Conservation (phyloP, 2,329 filamentous ascomycete species). For the Hymenoscyphus repandus region DNA sequence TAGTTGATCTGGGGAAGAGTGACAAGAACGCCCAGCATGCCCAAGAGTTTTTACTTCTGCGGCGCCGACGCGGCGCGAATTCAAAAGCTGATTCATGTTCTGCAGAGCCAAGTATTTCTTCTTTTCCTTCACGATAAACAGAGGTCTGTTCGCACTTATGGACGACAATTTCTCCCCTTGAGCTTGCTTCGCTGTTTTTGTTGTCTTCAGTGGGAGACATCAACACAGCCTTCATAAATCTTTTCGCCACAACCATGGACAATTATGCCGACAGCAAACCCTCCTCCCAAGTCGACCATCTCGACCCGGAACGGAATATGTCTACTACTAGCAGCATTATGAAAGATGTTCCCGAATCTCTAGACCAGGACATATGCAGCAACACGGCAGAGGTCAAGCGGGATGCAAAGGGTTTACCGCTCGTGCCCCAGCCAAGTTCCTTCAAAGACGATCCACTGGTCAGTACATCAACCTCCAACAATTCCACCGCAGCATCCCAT, state of each 20-base stretch:
- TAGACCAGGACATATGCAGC: neutral
- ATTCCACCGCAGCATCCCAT: neutral
- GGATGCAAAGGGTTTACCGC: constrained; percentile 15
- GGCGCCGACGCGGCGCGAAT: too few species aligned
- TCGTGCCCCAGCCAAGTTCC: constrained; percentile 28
- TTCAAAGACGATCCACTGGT: constrained; percentile 31
- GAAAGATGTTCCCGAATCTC: neutral
- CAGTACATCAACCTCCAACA: constrained; percentile 7
- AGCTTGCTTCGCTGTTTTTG: too few species aligned
- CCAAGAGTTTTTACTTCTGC: too few species aligned
- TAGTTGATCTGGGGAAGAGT: too few species aligned
- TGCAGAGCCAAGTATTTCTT: too few species aligned
- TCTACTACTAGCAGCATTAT: neutral
- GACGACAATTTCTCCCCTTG: too few species aligned
- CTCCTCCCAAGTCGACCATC: neutral
- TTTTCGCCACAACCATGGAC: too few species aligned
- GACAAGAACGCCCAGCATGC: too few species aligned
- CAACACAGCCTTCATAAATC: neutral
- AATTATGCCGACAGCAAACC: neutral
- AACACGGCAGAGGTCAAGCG: neutral
- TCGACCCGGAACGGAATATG: neutral
- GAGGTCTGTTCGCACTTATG: too few species aligned
- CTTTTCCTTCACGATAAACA: too few species aligned
- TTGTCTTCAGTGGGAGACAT: neutral
- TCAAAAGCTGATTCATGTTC: too few species aligned